Conservation (phyloP, 352 stramenopile species). For the Globisporangium megalacanthum region DNA sequence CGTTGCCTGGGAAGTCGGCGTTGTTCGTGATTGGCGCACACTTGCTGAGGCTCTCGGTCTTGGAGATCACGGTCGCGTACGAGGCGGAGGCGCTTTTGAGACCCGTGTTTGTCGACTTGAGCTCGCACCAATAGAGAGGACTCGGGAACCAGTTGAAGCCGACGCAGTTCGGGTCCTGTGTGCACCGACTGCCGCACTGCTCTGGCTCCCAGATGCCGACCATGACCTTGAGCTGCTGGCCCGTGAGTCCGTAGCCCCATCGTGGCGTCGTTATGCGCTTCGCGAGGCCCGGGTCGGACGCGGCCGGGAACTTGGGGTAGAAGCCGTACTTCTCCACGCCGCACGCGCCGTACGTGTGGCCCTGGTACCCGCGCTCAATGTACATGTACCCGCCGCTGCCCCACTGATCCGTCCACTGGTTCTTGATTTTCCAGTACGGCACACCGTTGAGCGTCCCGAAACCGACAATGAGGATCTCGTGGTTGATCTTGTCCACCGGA, state of each 20-base stretch:
- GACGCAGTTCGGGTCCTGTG: neutral
- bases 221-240: neutral
- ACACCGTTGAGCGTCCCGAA: slow-evolving; percentile 20
- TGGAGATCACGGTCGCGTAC: neutral
- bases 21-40: slow-evolving; percentile 17
- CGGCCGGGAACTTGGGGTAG: slow-evolving; percentile 26
- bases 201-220: neutral
- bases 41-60: slow-evolving; percentile 1
- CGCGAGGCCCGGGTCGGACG: neutral
- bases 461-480: slow-evolving; percentile 29
- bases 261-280: neutral
- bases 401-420: slow-evolving; percentile 25
- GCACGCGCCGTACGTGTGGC: slow-evolving; percentile 39
- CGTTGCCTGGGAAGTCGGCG: slow-evolving; percentile 24
- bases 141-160: slow-evolving; percentile 1
- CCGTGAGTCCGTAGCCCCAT: neutral
- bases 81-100: neutral
- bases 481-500: slow-evolving; percentile 6
- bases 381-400: slow-evolving; percentile 30
- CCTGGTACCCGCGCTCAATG: slow-evolving; percentile 29
- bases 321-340: slow-evolving; percentile 43
- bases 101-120: slow-evolving; percentile 3
- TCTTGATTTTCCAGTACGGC: slow-evolving; percentile 35
- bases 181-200: neutral
- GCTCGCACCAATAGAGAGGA: neutral